A percentile compares a stretch with the other conserved stretches of the same genome.
phyloP scores from a whole-genome alignment of 2,329 filamentous ascomycete genomes.

The Cladosporium sp. region DNA sequence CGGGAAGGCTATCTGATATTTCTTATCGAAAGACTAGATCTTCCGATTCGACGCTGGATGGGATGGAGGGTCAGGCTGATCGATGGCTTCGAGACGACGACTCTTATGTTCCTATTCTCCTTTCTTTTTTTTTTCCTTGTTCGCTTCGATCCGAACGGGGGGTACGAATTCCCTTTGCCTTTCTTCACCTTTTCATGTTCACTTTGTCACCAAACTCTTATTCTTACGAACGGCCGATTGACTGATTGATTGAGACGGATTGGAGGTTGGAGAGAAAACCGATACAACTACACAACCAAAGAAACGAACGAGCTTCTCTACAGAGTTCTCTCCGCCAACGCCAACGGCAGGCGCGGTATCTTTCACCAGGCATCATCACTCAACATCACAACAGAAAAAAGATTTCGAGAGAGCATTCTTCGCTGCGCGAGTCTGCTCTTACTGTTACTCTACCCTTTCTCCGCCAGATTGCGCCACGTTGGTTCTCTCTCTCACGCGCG shows the following conservation, averaged over 20 bases:
- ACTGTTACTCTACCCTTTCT: background rate
- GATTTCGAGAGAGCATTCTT: too few species aligned
- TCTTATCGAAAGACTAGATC: background rate
- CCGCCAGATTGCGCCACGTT: too few species aligned
- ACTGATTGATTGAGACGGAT: background rate
- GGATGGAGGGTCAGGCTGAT: background rate
- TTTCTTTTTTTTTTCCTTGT: background rate
- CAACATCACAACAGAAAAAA: too few species aligned
- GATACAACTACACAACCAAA: background rate
- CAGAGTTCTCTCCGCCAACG: too few species aligned
- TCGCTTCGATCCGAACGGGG: background rate
- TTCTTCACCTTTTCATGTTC: too few species aligned
- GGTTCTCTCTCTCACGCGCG: too few species aligned
- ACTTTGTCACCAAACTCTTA: too few species aligned
- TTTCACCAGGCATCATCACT: too few species aligned
- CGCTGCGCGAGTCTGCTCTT: too few species aligned
- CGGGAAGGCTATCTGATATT: background rate
- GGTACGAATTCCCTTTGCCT: background rate
- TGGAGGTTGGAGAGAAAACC: too few species aligned
- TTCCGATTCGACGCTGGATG: background rate
- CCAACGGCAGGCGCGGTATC: too few species aligned
- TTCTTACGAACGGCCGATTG: background rate
- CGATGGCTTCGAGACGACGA: conserved; percentile 1
- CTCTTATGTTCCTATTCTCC: background rate
- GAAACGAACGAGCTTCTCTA: background rate